Evolutionary conservation across 2,329 filamentous ascomycete genomes (phyloP).

Genomic region (Sporothrix euskadiensis): DNA sequence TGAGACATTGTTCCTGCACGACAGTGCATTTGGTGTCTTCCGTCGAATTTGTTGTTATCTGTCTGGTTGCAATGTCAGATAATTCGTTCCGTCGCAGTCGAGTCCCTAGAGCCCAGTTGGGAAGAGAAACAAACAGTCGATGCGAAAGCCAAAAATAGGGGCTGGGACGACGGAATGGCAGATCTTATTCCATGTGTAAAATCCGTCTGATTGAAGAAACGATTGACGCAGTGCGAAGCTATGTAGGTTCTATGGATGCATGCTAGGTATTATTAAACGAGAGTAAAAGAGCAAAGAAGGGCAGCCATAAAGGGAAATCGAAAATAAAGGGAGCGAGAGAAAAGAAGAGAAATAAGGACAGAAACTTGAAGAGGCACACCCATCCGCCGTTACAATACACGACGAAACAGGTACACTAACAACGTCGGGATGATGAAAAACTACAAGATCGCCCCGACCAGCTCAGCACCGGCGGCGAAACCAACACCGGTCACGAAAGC

Average conservation of each 20-base stretch:
- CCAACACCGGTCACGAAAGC: conserved; percentile 88
- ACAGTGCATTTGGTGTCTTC: background rate
- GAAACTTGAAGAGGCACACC: background rate
- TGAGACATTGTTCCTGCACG: background rate
- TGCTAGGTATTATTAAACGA: conserved; percentile 4
- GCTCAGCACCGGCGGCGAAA: conserved; percentile 83
- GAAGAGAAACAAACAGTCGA: too few species aligned
- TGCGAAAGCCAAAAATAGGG: too few species aligned
- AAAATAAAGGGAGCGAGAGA: background rate
- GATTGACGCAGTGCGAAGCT: background rate
- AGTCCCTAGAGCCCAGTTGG: too few species aligned
- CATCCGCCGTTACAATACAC: background rate
- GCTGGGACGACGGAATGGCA: too few species aligned
- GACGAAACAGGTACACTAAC: conserved; percentile 17
- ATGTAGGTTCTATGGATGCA: conserved; percentile 1
- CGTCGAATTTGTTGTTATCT: background rate
- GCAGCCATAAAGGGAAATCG: background rate
- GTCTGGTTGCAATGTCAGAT: background rate
- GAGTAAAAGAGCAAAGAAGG: background rate
- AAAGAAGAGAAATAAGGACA: background rate
- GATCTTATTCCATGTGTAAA: too few species aligned
- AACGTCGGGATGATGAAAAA: conserved; percentile 24
- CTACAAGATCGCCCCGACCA: conserved; percentile 89
- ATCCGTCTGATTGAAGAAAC: background rate
- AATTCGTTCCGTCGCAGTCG: too few species aligned